phyloP scores from a whole-genome alignment of 257 asterid genomes.

The Nicotiana tabacum region DNA sequence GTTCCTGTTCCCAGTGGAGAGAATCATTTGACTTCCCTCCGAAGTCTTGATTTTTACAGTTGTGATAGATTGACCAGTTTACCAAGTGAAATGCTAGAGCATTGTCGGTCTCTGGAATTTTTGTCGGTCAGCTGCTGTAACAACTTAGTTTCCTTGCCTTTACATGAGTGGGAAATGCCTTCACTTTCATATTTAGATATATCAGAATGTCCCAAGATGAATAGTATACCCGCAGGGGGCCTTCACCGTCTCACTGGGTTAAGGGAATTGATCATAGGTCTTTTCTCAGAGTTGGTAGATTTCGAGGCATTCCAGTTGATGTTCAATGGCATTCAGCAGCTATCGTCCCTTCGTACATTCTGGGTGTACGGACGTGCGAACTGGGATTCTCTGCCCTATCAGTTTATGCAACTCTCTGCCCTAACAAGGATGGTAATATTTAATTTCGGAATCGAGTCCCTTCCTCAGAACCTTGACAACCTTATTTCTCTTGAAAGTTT shows the following conservation, averaged over 20 bases:
- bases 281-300: not conserved
- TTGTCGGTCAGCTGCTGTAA: accelerated
- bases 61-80: conserved; percentile 17
- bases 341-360: not conserved
- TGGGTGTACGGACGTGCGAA: not conserved
- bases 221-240: not conserved
- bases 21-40: conserved; percentile 5
- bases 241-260: not conserved
- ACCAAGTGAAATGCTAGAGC: conserved; percentile 13
- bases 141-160: not conserved
- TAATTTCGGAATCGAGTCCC: conserved; percentile 10
- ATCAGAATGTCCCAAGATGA: not conserved
- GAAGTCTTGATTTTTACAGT: accelerated
- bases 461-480: conserved; percentile 26
- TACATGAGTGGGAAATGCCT: not conserved
- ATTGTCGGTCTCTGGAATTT: not conserved
- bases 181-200: not conserved
- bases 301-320: not conserved
- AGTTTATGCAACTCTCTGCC: conserved; percentile 14
- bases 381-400: conserved; percentile 11
- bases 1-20: conserved; percentile 1
- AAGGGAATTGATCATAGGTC: accelerated
- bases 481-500: not conserved
- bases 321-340: not conserved
- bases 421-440: accelerated